These are phyloP conservation scores for Lipomyces yamanashiensis DNA, from an alignment of 805 yeast genomes.

Conservation along the genomic window DNA sequence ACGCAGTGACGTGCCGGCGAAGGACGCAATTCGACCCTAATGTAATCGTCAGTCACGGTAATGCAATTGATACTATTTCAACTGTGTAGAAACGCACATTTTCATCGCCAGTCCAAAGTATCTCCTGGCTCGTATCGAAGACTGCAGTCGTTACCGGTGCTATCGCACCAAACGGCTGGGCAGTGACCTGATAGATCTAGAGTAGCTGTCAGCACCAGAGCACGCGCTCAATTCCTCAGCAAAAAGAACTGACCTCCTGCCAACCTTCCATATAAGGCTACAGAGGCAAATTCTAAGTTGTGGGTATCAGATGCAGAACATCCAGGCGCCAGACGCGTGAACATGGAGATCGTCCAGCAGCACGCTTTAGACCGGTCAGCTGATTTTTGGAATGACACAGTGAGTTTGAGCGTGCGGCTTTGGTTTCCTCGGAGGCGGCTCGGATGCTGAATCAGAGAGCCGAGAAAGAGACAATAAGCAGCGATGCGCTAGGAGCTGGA, in stretches of 20 bases:
- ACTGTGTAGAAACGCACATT: constrained; percentile 49
- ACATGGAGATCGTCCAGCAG: neutral
- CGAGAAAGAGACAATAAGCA: no score
- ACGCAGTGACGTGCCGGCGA: constrained; percentile 53
- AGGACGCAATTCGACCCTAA: constrained; percentile 50
- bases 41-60: neutral
- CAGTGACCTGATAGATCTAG: constrained; percentile 23
- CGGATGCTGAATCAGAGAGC: no score
- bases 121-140: constrained; percentile 75
- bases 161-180: constrained; percentile 25
- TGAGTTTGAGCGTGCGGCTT: no score
- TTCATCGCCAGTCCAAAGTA: constrained; percentile 84
- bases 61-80: no score
- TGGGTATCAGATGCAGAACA: neutral
- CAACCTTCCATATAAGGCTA: constrained; percentile 33
- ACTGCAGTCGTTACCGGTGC: constrained; percentile 42
- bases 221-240: neutral
- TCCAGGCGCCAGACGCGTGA: constrained; percentile 1
- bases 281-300: neutral
- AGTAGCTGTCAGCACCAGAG: neutral
- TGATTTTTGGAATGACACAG: no score
- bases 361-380: neutral
- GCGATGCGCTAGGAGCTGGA: no score
- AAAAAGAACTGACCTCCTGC: constrained; percentile 30
- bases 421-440: no score